phyloP scores from a whole-genome alignment of 1,284 basidiomycete species.

The Fereydounia khargensis region DNA sequence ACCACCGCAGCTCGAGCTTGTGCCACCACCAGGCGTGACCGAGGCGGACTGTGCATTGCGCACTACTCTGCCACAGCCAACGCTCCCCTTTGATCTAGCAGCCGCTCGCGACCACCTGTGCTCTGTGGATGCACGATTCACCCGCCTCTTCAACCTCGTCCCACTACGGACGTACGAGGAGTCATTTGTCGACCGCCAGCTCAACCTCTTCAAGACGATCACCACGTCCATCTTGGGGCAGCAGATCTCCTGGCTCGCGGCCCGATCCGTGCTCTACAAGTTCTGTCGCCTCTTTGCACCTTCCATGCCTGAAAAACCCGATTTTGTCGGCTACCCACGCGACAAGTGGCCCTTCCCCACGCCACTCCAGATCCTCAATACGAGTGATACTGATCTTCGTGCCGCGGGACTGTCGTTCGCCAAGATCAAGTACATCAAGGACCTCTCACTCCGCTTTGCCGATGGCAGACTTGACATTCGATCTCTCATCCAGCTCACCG shows the following conservation, averaged over 20 bases:
- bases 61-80: conserved; percentile 33
- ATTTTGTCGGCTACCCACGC: conserved; percentile 38
- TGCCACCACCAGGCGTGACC: no score
- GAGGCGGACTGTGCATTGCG: conserved; percentile 28
- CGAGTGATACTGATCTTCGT: conserved; percentile 37
- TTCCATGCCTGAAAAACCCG: conserved; percentile 40
- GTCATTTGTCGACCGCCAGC: conserved; percentile 53
- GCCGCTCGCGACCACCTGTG: conserved; percentile 73
- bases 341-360: conserved; percentile 51
- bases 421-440: conserved; percentile 52
- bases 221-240: conserved; percentile 74
- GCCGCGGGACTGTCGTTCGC: conserved; percentile 45
- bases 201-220: conserved; percentile 59
- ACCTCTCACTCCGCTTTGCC: conserved; percentile 43
- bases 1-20: no score
- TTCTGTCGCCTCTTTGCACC: conserved; percentile 64
- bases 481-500: conserved; percentile 31
- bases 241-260: conserved; percentile 88
- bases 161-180: conserved; percentile 71
- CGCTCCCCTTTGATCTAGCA: conserved; percentile 71
- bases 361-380: conserved; percentile 40
- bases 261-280: conserved; percentile 77
- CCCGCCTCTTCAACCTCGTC: conserved; percentile 67
- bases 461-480: conserved; percentile 50
- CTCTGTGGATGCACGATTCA: conserved; percentile 69